Evolutionary conservation across 495 filamentous ascomycete genomes (phyloP).

Genomic region (Parmelia sp.): DNA sequence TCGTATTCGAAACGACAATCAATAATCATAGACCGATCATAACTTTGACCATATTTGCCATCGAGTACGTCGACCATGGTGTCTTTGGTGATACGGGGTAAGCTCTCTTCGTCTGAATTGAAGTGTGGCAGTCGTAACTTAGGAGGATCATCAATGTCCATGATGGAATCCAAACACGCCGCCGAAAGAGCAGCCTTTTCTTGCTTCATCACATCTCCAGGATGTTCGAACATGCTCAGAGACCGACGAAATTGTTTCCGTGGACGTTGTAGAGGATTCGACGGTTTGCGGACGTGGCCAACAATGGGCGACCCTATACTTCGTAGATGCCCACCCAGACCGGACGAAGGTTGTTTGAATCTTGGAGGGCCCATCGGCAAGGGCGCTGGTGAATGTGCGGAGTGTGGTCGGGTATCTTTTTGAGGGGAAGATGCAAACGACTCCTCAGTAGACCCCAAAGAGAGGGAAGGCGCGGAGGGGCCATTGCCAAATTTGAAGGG

Average conservation of each 20-base stretch:
- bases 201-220: constrained; percentile 75
- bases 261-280: constrained; percentile 66
- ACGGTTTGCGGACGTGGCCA: constrained; percentile 61
- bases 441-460: constrained; percentile 63
- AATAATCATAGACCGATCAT: constrained; percentile 72
- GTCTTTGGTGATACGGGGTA: constrained; percentile 77
- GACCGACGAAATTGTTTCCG: constrained; percentile 86
- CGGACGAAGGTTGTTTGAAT: constrained; percentile 53
- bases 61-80: constrained; percentile 83
- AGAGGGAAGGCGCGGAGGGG: constrained; percentile 44
- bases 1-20: constrained; percentile 99
- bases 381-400: constrained; percentile 48
- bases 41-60: constrained; percentile 68
- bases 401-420: constrained; percentile 55
- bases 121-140: constrained; percentile 77
- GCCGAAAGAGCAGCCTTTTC: constrained; percentile 51
- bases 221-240: constrained; percentile 94
- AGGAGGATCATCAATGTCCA: constrained; percentile 67
- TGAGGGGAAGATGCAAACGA: constrained; percentile 76
- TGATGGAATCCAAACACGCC: constrained; percentile 59
- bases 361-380: constrained; percentile 48
- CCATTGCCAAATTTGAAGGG: constrained; percentile 71
- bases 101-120: constrained; percentile 67
- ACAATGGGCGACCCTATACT: constrained; percentile 64
- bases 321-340: constrained; percentile 43